Conservation (phyloP, 129 eudicot genomes). For the Rutidosis leptorrhynchoides region DNA sequence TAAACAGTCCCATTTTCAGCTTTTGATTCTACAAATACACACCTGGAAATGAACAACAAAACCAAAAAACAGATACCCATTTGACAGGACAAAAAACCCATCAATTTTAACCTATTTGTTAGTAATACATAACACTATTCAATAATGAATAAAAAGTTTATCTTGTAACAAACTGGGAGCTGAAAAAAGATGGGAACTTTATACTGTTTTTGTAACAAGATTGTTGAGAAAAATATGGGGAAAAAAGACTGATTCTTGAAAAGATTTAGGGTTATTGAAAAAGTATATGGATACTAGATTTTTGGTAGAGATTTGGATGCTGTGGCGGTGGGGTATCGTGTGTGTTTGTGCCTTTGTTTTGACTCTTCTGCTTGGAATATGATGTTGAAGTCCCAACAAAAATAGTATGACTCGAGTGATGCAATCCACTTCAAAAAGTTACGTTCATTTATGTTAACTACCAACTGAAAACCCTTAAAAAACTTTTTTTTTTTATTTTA, state of each 20-base stretch:
- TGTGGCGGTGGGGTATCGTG: not conserved
- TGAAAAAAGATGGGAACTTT: not conserved
- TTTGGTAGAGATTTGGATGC: not conserved
- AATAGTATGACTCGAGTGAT: not conserved
- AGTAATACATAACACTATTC: not conserved
- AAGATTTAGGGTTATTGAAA: conserved; percentile 6
- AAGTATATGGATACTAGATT: not conserved
- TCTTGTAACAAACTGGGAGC: not conserved
- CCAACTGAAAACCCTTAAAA: no score
- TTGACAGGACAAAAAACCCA: conserved; percentile 41
- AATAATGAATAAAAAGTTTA: not conserved
- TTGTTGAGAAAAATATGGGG: conserved; percentile 14
- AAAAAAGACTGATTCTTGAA: not conserved
- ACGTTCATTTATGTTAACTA: no score
- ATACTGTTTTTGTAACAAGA: not conserved
- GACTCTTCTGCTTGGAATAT: not conserved
- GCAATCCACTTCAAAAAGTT: no score
- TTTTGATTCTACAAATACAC: conserved; percentile 33
- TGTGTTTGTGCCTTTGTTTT: not conserved
- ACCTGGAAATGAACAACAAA: conserved; percentile 30
- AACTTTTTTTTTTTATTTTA: no score
- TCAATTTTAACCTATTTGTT: conserved; percentile 2
- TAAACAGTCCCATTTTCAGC: conserved; percentile 38
- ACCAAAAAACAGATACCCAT: conserved; percentile 43
- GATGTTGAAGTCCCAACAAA: not conserved